phyloP scores from a whole-genome alignment of 345 rosid genomes.

The Salix suchowensis region DNA sequence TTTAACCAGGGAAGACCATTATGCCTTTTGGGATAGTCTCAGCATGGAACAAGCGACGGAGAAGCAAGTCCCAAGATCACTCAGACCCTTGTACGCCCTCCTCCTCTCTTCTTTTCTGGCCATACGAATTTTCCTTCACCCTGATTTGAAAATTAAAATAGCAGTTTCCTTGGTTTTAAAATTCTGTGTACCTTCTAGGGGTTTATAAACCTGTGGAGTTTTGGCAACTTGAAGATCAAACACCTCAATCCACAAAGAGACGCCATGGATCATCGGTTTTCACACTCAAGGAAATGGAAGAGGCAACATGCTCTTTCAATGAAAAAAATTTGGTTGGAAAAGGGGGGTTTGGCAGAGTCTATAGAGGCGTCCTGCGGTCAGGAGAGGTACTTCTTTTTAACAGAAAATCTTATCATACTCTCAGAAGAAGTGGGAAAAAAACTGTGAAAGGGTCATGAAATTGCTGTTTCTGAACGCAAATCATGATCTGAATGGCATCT shows the following conservation, averaged over 20 bases:
- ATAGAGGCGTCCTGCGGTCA: slow-evolving; percentile 68
- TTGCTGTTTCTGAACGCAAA: neutral
- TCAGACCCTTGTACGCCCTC: slow-evolving; percentile 73
- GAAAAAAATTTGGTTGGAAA: slow-evolving; percentile 71
- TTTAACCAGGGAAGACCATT: neutral
- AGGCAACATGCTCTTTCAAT: slow-evolving; percentile 68
- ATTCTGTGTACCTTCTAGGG: slow-evolving; percentile 48
- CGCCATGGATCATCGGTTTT: slow-evolving; percentile 63
- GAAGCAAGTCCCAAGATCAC: slow-evolving; percentile 79
- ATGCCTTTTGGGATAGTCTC: slow-evolving; percentile 90
- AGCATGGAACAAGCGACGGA: slow-evolving; percentile 90
- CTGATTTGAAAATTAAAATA: neutral
- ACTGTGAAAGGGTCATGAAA: neutral
- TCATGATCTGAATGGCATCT: neutral
- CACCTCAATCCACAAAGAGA: slow-evolving; percentile 42
- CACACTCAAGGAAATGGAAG: slow-evolving; percentile 89
- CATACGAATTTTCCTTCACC: slow-evolving; percentile 1
- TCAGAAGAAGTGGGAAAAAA: neutral
- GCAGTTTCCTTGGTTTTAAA: neutral
- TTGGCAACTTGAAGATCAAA: slow-evolving; percentile 66
- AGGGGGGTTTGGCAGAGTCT: slow-evolving; percentile 94
- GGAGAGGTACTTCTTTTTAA: slow-evolving; percentile 59
- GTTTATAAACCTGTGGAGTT: slow-evolving; percentile 58
- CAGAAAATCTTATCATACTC: neutral
- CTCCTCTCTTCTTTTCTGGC: slow-evolving; percentile 3